A percentile compares a stretch with the other conserved stretches of the same genome.
Conservation (phyloP, 352 stramenopile genomes). For the Globisporangium okanoganense region DNA sequence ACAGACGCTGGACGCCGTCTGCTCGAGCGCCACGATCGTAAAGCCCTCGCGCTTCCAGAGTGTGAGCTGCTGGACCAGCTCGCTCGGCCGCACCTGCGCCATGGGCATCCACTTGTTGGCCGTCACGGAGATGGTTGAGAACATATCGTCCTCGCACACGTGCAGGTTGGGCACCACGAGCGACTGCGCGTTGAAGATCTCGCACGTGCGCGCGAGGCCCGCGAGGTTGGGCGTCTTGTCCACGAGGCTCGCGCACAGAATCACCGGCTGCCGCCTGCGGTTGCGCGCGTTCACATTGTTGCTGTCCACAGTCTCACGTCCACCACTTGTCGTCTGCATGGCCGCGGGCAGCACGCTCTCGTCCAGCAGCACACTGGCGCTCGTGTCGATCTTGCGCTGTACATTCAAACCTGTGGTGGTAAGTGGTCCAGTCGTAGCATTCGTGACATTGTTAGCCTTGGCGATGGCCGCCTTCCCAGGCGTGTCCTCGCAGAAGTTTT, state of each 20-base stretch:
- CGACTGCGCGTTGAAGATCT: constrained; percentile 92
- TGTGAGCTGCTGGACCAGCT: constrained; percentile 31
- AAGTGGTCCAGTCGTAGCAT: background rate
- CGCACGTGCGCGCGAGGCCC: constrained; percentile 90
- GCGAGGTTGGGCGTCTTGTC: constrained; percentile 95
- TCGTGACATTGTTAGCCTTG: background rate
- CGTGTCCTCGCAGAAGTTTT: constrained; percentile 40
- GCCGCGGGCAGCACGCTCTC: constrained; percentile 50
- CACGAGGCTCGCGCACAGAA: constrained; percentile 86
- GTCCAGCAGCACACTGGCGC: constrained; percentile 43
- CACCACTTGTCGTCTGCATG: constrained; percentile 32
- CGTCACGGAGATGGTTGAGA: constrained; percentile 90
- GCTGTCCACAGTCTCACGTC: constrained; percentile 18
- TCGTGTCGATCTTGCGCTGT: constrained; percentile 80
- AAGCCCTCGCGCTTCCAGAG: constrained; percentile 86
- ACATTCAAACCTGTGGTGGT: constrained; percentile 25
- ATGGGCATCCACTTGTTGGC: constrained; percentile 95
- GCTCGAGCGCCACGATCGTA: constrained; percentile 92
- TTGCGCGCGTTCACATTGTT: constrained; percentile 50
- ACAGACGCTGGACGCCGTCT: constrained; percentile 90
- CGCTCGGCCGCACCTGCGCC: constrained; percentile 75
- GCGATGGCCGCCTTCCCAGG: background rate
- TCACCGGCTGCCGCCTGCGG: constrained; percentile 52
- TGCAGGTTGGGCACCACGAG: constrained; percentile 88
- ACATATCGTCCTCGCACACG: constrained; percentile 85